phyloP scores from a whole-genome alignment of 1,284 basidiomycete genomes.

The Tremellales sp. region DNA sequence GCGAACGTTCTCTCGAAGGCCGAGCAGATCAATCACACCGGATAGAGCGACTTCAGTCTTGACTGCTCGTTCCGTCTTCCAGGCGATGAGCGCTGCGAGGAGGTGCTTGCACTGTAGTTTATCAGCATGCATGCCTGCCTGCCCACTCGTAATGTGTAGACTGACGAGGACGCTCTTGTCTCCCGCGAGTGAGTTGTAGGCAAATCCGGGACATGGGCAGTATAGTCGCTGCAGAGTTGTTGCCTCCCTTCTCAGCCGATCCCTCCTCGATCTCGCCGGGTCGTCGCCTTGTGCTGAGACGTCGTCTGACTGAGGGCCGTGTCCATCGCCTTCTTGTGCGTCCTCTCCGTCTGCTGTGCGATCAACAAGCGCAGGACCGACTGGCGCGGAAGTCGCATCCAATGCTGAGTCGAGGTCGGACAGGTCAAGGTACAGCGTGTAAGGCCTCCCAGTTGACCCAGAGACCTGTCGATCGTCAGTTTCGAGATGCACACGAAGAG shows the following conservation, averaged over 20 bases:
- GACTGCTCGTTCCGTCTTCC: slow-evolving; percentile 24
- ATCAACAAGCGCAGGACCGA: neutral
- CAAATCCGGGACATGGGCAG: slow-evolving; percentile 43
- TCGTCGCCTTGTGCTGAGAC: neutral
- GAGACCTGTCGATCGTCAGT: too few relatives aligned
- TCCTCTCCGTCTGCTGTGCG: neutral
- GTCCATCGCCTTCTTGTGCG: neutral
- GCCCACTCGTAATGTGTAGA: neutral
- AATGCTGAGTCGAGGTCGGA: slow-evolving; percentile 3
- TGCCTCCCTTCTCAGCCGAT: slow-evolving; percentile 5
- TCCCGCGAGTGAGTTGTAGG: slow-evolving; percentile 34
- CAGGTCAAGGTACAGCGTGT: slow-evolving; percentile 32
- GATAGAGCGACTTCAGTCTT: slow-evolving; percentile 20
- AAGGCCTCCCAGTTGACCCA: slow-evolving; percentile 33
- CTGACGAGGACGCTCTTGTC: slow-evolving; percentile 33
- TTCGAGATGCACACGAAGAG: too few relatives aligned
- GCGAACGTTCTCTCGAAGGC: slow-evolving; percentile 1
- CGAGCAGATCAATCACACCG: slow-evolving; percentile 29
- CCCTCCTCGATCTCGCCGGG: neutral
- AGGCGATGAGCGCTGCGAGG: slow-evolving; percentile 33
- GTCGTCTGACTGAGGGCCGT: neutral
- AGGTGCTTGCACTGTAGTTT: slow-evolving; percentile 44
- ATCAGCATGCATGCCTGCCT: neutral
- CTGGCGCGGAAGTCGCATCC: neutral
- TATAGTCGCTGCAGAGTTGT: slow-evolving; percentile 23